These are phyloP conservation scores for Sicyos edulis DNA, from an alignment of 306 rosid genomes.

Conservation along the genomic window DNA sequence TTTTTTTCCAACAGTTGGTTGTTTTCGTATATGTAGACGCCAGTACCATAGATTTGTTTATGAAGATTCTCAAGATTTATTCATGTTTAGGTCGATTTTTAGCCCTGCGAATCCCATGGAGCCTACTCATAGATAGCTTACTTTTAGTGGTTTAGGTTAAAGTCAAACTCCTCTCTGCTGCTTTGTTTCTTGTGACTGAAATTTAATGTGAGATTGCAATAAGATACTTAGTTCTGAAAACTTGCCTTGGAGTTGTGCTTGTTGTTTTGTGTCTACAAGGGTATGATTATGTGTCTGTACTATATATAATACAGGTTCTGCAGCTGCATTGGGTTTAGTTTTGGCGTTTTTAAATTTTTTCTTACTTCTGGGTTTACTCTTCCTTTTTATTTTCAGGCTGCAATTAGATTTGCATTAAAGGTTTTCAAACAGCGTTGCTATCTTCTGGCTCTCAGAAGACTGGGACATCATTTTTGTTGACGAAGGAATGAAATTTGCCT, in stretches of 20 bases:
- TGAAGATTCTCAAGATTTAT: neutral
- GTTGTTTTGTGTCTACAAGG: neutral
- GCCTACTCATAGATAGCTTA: too few relatives aligned
- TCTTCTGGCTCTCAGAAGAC: conserved; percentile 15
- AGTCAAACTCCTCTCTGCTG: neutral
- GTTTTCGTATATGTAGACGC: neutral
- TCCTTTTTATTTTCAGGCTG: conserved; percentile 41
- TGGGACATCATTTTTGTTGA: conserved; percentile 12
- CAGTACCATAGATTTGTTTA: neutral
- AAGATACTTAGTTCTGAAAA: neutral
- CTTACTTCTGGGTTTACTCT: conserved; percentile 12
- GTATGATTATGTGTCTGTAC: neutral
- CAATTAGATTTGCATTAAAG: conserved; percentile 26
- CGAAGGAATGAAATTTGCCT: conserved; percentile 32
- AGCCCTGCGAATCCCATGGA: neutral
- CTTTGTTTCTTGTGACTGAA: neutral
- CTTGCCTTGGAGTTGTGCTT: neutral
- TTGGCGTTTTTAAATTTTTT: neutral
- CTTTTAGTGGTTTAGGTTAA: neutral
- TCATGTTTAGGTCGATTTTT: neutral
- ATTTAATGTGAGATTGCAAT: neutral
- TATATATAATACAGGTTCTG: neutral
- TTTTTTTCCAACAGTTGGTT: neutral
- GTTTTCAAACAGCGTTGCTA: conserved; percentile 28
- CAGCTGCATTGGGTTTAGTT: neutral